phyloP scores from a whole-genome alignment of 768 basidiomycete species.

The Clitopilus passeckerianus region DNA sequence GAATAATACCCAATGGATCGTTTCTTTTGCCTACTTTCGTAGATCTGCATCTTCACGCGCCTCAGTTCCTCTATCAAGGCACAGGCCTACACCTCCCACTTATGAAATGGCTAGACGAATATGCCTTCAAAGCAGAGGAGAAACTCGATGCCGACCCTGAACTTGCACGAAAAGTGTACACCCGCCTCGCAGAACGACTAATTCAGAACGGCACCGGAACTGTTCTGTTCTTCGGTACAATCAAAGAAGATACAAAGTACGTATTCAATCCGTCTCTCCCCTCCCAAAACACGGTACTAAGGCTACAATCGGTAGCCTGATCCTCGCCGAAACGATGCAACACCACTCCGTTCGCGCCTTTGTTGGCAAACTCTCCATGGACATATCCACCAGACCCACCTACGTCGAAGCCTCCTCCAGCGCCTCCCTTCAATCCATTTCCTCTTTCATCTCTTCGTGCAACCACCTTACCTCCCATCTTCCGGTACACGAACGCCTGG shows the following conservation, averaged over 20 bases:
- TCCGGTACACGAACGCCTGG: slow-evolving; percentile 42
- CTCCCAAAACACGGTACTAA: not conserved
- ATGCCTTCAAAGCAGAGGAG: slow-evolving; percentile 82
- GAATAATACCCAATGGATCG: slow-evolving; percentile 40
- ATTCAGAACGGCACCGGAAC: slow-evolving; percentile 73
- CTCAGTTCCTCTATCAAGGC: slow-evolving; percentile 86
- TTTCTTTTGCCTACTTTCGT: slow-evolving; percentile 79
- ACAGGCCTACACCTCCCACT: slow-evolving; percentile 81
- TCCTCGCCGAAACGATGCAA: slow-evolving; percentile 75
- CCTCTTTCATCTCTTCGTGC: slow-evolving; percentile 54
- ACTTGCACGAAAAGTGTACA: slow-evolving; percentile 67
- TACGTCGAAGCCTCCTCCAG: slow-evolving; percentile 62
- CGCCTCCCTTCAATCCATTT: slow-evolving; percentile 44
- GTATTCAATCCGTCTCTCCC: not conserved
- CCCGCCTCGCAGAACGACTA: slow-evolving; percentile 58
- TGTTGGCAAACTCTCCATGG: slow-evolving; percentile 92
- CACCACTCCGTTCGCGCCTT: slow-evolving; percentile 69
- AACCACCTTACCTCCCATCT: slow-evolving; percentile 30
- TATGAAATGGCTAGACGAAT: slow-evolving; percentile 80
- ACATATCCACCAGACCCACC: slow-evolving; percentile 63
- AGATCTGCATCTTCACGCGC: slow-evolving; percentile 84
- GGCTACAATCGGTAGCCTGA: slow-evolving; percentile 41
- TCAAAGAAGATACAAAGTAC: slow-evolving; percentile 79
- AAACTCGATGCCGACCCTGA: slow-evolving; percentile 55
- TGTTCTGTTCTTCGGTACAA: slow-evolving; percentile 79